phyloP scores from a whole-genome alignment of 306 rosid genomes.

The Dalbergia oliveri region DNA sequence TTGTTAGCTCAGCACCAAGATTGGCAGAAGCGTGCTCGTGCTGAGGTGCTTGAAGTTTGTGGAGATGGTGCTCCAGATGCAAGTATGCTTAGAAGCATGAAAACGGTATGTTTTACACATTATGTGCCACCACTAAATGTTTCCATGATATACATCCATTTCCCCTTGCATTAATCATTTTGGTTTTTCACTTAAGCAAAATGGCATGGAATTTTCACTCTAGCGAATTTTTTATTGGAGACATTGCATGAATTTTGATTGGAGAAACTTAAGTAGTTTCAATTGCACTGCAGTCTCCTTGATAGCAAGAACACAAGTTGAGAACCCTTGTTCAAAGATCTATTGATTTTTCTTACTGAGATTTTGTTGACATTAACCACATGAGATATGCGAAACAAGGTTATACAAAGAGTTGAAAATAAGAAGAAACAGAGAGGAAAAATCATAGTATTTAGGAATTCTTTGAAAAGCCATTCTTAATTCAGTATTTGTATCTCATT shows the following conservation, averaged over 20 bases:
- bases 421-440: too few relatives aligned
- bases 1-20: constrained; percentile 51
- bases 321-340: neutral
- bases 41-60: constrained; percentile 51
- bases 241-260: neutral
- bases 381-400: too few relatives aligned
- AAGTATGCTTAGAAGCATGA: constrained; percentile 47
- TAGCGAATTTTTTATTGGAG: neutral
- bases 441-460: neutral
- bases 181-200: too few relatives aligned
- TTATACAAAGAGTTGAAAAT: too few relatives aligned
- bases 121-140: neutral
- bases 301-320: neutral
- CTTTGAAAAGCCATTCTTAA: neutral
- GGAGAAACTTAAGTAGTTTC: neutral
- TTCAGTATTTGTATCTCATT: neutral
- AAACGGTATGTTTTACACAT: constrained; percentile 43
- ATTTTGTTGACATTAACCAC: neutral
- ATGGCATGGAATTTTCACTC: neutral
- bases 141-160: neutral
- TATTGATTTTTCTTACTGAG: neutral
- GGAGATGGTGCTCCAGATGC: constrained; percentile 47
- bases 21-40: constrained; percentile 56
- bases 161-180: too few relatives aligned
- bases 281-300: neutral